Evolutionary conservation across 192 early-diverging fungal species (phyloP).

Genomic region (Lobosporangium transversale): DNA sequence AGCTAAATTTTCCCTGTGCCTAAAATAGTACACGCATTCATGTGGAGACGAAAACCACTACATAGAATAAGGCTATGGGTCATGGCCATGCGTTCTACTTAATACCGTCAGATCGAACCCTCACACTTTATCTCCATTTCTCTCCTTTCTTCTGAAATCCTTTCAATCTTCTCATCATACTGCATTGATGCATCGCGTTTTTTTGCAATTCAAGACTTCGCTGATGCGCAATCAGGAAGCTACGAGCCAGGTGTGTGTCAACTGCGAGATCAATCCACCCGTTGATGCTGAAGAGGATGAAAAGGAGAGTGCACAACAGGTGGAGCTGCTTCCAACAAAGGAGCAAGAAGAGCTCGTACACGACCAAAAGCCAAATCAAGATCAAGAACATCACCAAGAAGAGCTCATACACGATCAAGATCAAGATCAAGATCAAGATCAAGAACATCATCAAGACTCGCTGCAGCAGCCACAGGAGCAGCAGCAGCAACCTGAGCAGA

Average conservation of each 20-base stretch:
- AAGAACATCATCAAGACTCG: background rate
- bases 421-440: background rate
- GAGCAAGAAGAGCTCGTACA: too few species aligned
- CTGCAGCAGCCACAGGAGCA: background rate
- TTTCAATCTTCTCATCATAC: background rate
- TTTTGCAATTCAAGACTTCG: too few species aligned
- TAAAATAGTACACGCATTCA: background rate
- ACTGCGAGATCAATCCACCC: slow-evolving; percentile 42
- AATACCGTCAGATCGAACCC: background rate
- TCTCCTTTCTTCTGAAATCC: background rate
- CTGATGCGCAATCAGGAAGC: slow-evolving; percentile 44
- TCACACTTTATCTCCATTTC: background rate
- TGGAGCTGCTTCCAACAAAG: too few species aligned
- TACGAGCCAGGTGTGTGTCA: slow-evolving; percentile 38
- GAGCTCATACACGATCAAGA: too few species aligned
- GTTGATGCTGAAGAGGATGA: slow-evolving; percentile 15
- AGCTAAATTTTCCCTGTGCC: too few species aligned
- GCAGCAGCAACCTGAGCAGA: too few species aligned
- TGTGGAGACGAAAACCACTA: background rate
- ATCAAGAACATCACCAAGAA: too few species aligned
- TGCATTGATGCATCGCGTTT: background rate
- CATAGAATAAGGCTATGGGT: background rate
- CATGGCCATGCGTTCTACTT: too few species aligned
- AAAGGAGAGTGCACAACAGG: too few species aligned
- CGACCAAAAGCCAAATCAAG: too few species aligned